Base-by-base conservation (phyloP, 345 rosid genomes). In the Crucihimalaya himalaica region DNA sequence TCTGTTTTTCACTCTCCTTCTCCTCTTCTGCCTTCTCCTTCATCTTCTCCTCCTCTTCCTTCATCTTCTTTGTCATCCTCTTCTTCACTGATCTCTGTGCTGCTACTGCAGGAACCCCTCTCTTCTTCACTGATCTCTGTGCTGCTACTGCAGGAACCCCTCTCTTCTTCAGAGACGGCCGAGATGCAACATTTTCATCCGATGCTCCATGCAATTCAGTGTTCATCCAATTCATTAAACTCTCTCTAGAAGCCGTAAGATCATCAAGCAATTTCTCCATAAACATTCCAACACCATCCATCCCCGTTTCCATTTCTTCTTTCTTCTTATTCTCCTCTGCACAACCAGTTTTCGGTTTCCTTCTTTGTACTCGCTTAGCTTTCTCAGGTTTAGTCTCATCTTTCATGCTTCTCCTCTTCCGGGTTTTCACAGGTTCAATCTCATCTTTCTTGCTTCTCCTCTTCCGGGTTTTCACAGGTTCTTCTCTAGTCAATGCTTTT, bases 231-330 rank as follows among this genome's bases (percentile, higher is more conserved):
- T 50, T 52, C 72, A 77, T 66, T 52, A 77, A 58, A 23, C 57
- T 43, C 52, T 71, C 60, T 66, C 81, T 48, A 32, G 77, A 57
- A 71, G 76, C 68, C 4, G 66, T 71, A 50, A 77, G 80, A 4
- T 77, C 80, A 71, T 65, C 68, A 25, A 77, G 50, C 72, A 77
- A 65, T n/a, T 58, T 71, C 28, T 77, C 47, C 76, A 71, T 70
- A 77, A 55, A 77, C 43, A 34, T 35, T 35, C 71, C 76, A 47
- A 76, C 75, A 37, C 46, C 72, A 39, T 57, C 62, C 29, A 4
- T 70, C 13, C 29, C 50, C 18, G 9, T 11, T 2, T 11, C 20
- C 0, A 27, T 57, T 18, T 63, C 68, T 16, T 71, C 63, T 57
- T 71, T 37, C 66, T 57, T 57, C 31, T 35, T 23, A 16, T 14